Percentiles rank a stretch among this genome's conserved stretches.
Conservation (phyloP, 169 alveolate species). For the Amoebophrya sp. region DNA sequence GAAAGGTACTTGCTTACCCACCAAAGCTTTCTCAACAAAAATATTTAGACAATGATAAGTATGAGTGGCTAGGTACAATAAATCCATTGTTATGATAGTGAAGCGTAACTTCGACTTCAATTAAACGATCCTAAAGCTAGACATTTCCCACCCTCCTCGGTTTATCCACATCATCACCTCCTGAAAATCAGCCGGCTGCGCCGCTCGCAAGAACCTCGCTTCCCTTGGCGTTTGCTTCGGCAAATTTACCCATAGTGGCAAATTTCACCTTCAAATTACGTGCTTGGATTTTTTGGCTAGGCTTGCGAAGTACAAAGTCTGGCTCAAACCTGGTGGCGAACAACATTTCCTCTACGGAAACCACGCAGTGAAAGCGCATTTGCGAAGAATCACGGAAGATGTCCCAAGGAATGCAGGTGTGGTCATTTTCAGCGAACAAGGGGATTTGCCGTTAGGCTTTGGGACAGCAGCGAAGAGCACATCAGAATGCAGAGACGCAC, state of each 20-base stretch:
- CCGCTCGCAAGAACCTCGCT: neutral
- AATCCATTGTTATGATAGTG: no score
- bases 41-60: no score
- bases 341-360: conserved; percentile 83
- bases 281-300: conserved; percentile 75
- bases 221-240: neutral
- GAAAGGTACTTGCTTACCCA: neutral
- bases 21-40: no score
- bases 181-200: neutral
- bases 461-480: conserved; percentile 81
- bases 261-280: conserved; percentile 49
- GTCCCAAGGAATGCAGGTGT: conserved; percentile 50
- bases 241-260: neutral
- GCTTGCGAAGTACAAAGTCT: conserved; percentile 77
- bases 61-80: no score
- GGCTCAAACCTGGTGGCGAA: conserved; percentile 88
- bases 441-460: conserved; percentile 67
- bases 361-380: conserved; percentile 79
- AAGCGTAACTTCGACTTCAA: no score
- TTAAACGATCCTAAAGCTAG: no score
- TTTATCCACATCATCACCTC: no score
- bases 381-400: conserved; percentile 59
- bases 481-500: conserved; percentile 41
- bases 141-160: no score
- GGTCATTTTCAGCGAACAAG: conserved; percentile 48